Percentiles rank a stretch among this genome's conserved stretches.
Evolutionary conservation across 2,329 filamentous ascomycete genomes (phyloP).

Genomic region (Botrytis hyacinthi): DNA sequence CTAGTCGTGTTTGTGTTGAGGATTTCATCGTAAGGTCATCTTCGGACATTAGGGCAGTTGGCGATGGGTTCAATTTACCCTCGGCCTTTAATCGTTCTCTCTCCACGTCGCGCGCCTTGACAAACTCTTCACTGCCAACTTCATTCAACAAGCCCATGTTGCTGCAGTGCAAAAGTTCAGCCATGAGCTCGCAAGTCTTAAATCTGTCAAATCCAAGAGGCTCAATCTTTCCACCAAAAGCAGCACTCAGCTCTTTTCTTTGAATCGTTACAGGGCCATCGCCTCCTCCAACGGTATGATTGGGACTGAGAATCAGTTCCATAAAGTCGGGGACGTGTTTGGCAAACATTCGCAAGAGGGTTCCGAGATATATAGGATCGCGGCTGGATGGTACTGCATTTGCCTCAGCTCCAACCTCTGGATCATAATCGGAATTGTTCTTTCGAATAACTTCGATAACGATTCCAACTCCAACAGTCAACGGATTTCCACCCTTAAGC

Average conservation of each 20-base stretch:
- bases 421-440: constrained; percentile 98
- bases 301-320: constrained; percentile 77
- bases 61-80: constrained; percentile 60
- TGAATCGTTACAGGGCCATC: constrained; percentile 60
- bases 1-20: constrained; percentile 46
- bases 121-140: constrained; percentile 81
- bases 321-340: constrained; percentile 92
- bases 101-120: constrained; percentile 75
- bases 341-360: constrained; percentile 83
- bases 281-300: constrained; percentile 54
- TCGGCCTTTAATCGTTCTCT: constrained; percentile 75
- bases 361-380: constrained; percentile 95
- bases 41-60: constrained; percentile 46
- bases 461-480: constrained; percentile 95
- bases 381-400: constrained; percentile 76
- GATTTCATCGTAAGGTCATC: constrained; percentile 64
- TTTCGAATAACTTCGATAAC: constrained; percentile 98
- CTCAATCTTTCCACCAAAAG: constrained; percentile 88
- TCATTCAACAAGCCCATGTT: constrained; percentile 98
- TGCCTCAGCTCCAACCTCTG: constrained; percentile 80
- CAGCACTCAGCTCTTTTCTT: constrained; percentile 74
- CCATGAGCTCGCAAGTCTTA: constrained; percentile 99
- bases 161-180: constrained; percentile 92
- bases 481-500: constrained; percentile 86
- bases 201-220: constrained; percentile 96